Percentiles rank a stretch among this genome's conserved stretches.
Evolutionary conservation across 208 protist species (phyloP).

Genomic region (Trypanosomatidae sp.): DNA sequence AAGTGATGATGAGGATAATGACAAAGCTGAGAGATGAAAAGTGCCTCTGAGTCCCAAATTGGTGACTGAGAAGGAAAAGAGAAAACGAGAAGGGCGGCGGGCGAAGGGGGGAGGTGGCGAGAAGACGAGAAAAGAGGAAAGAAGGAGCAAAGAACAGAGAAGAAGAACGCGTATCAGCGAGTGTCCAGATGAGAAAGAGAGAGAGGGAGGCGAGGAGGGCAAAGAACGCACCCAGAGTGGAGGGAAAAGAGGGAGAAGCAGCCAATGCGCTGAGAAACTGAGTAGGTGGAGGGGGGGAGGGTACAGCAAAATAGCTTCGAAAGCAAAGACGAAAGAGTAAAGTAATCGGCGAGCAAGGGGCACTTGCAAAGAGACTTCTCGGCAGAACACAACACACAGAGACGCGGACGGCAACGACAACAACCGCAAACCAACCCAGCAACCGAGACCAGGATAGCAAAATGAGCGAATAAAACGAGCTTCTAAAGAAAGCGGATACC

Average conservation of each 20-base stretch:
- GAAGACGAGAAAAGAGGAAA: conserved; percentile 5
- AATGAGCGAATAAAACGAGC: neutral
- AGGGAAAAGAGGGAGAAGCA: neutral
- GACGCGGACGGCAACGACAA: neutral
- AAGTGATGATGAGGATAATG: too few relatives aligned
- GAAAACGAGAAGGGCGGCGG: neutral
- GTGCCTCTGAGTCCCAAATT: neutral
- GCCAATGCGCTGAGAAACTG: neutral
- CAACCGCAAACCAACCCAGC: neutral
- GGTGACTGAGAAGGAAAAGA: neutral
- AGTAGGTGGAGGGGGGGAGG: too few relatives aligned
- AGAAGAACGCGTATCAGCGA: neutral
- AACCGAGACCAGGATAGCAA: neutral
- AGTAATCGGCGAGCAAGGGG: neutral
- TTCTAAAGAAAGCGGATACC: neutral
- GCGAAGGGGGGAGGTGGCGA: neutral
- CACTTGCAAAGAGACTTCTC: neutral
- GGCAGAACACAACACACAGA: neutral
- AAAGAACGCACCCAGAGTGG: neutral
- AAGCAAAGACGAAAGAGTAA: neutral
- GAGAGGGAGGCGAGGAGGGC: neutral
- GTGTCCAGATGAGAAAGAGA: neutral
- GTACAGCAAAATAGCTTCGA: neutral
- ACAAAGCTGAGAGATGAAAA: neutral
- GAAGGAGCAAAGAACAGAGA: neutral